Conservation (phyloP, 768 basidiomycete genomes). For the Epithele typhae region DNA sequence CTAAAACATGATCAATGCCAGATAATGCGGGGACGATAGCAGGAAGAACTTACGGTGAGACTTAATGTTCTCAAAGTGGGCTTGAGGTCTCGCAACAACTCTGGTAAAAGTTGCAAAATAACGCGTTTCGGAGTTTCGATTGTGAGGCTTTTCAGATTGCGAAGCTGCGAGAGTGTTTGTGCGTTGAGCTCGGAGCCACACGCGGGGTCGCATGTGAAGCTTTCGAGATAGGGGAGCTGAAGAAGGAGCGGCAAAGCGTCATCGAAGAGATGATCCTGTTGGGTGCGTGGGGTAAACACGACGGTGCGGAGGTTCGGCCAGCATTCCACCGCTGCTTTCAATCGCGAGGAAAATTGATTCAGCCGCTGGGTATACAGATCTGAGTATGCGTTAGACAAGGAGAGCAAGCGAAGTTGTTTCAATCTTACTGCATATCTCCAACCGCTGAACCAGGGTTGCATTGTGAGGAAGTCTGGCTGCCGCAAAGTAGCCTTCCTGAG, state of each 20-base stretch:
- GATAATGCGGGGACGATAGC: no score
- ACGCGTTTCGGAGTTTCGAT: conserved; percentile 19
- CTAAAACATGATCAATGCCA: no score
- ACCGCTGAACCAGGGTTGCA: conserved; percentile 2
- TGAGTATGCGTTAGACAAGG: conserved; percentile 10
- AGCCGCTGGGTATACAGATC: no score
- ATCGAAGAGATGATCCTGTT: conserved; percentile 9
- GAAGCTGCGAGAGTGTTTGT: conserved; percentile 10
- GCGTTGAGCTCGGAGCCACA: conserved; percentile 8
- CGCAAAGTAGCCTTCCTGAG: conserved; percentile 5
- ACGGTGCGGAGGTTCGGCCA: conserved; percentile 18
- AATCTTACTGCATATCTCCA: conserved; percentile 9
- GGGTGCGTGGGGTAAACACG: conserved; percentile 8
- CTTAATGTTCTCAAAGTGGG: conserved; percentile 34
- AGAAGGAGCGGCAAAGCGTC: conserved; percentile 10
- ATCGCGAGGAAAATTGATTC: conserved; percentile 8
- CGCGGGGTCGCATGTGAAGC: conserved; percentile 15
- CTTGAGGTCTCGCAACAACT: conserved; percentile 38
- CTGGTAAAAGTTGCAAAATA: conserved; percentile 21
- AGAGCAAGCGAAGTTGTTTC: conserved; percentile 29
- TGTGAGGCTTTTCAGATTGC: conserved; percentile 15
- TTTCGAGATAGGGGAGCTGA: conserved; percentile 5
- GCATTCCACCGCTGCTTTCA: conserved; percentile 16
- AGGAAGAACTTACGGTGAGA: conserved; percentile 35
- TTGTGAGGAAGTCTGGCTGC: conserved; percentile 13